phyloP scores from a whole-genome alignment of 1,284 basidiomycete species.

The Irpex sp. region DNA sequence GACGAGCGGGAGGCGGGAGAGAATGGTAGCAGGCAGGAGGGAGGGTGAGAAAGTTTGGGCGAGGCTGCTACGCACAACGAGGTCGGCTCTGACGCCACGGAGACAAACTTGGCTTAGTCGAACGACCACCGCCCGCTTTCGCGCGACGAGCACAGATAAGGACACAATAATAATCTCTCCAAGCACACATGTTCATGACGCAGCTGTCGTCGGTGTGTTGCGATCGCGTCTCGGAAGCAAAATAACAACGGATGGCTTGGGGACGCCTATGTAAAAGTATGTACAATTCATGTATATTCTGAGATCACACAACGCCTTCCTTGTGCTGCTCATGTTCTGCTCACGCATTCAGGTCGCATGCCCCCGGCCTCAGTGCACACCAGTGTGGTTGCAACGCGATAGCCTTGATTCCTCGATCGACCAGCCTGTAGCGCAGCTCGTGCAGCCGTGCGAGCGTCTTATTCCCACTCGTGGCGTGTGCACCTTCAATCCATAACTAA shows the following conservation, averaged over 20 bases:
- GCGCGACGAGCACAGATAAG: neutral
- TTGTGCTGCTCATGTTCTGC: slow-evolving; percentile 2
- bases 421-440: slow-evolving; percentile 67
- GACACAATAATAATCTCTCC: neutral
- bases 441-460: slow-evolving; percentile 73
- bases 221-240: slow-evolving; percentile 1
- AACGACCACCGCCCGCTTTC: neutral
- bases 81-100: slow-evolving; percentile 8
- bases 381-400: slow-evolving; percentile 76
- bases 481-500: slow-evolving; percentile 6
- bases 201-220: neutral
- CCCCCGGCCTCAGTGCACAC: slow-evolving; percentile 69
- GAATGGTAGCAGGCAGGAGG: slow-evolving; percentile 5
- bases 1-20: slow-evolving; percentile 9
- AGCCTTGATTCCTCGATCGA: slow-evolving; percentile 62
- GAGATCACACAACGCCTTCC: neutral
- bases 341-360: slow-evolving; percentile 40
- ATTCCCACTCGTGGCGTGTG: slow-evolving; percentile 39
- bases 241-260: neutral
- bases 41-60: slow-evolving; percentile 3
- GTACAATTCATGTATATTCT: neutral
- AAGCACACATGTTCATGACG: neutral
- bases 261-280: neutral
- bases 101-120: slow-evolving; percentile 8
- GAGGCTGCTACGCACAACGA: slow-evolving; percentile 10